These are phyloP conservation scores for Wallacemonas sp. DNA, from an alignment of 208 protist genomes.

Conservation along the genomic window DNA sequence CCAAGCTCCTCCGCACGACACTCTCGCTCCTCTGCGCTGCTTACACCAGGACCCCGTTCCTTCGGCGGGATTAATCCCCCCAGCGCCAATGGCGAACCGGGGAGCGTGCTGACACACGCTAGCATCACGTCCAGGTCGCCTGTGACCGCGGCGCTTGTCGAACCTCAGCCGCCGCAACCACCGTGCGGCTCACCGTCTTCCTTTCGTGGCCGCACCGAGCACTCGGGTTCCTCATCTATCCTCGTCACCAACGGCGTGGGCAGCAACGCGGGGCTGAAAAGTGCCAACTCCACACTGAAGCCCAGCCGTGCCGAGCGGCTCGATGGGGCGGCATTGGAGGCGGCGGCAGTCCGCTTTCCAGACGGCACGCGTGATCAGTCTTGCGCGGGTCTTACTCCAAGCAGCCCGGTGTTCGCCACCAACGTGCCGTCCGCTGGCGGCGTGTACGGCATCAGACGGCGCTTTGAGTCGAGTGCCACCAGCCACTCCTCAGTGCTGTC, in stretches of 20 bases:
- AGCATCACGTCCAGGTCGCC: too few species aligned
- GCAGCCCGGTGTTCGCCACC: neutral
- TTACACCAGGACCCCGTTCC: too few species aligned
- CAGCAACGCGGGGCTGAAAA: neutral
- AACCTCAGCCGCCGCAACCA: neutral
- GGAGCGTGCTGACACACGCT: too few species aligned
- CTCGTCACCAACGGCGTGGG: neutral
- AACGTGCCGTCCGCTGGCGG: neutral
- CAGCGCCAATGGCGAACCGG: too few species aligned
- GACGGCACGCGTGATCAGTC: neutral
- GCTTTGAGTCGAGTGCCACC: neutral
- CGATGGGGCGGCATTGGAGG: conserved; percentile 1
- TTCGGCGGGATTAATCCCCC: too few species aligned
- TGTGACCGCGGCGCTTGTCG: neutral
- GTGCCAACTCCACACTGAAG: neutral
- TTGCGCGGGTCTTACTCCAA: neutral
- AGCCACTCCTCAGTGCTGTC: conserved; percentile 1
- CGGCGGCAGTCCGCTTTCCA: neutral
- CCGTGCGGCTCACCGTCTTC: neutral
- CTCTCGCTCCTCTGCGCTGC: too few species aligned
- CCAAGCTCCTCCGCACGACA: too few species aligned
- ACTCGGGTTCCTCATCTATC: neutral
- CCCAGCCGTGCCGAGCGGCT: neutral
- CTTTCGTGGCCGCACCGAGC: neutral
- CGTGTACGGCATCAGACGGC: neutral